Base-by-base conservation (phyloP, 1,284 basidiomycete species). In the Fomes fomentarius region DNA sequence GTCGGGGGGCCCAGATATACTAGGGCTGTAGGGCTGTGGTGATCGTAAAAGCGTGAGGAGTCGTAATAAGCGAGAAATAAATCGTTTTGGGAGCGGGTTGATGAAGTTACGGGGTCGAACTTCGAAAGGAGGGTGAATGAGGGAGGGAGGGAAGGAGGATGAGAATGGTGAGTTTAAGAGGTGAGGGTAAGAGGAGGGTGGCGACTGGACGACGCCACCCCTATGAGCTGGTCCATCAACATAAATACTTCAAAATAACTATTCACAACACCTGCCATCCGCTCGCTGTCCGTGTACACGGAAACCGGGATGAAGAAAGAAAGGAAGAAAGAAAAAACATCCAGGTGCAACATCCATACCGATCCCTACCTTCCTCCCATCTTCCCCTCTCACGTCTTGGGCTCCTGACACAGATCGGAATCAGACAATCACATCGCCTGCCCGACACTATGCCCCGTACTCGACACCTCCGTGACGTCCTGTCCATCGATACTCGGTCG, bases 391-490 rank as follows among this genome's bases (percentile, higher is more conserved):
- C n/a, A n/a, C n/a, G n/a, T n/a, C n/a, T n/a, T n/a, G n/a, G n/a
- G n/a, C n/a, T n/a, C n/a, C n/a, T n/a, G n/a, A n/a, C n/a, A n/a
- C n/a, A n/a, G n/a, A n/a, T n/a, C n/a, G n/a, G n/a, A n/a, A n/a
- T n/a, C n/a, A n/a, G n/a, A 35, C 10, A 15, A 11, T 58, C 51
- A 61, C 51, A 61, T n/a, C 31, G 59, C 59, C 53, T 56, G 40
- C 10, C 59, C 59, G 6, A 61, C 28, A 2, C 50, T 50, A 22
- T 61, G 55, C 9, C 50, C 58, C 17, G 49, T 46, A 41, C 58
- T 61, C 52, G 52, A 44, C 26, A 55, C 44, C n/a, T 61, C 59
- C 44, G 58, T 50, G 12, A 57, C 51, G 30, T 61, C 60, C 41
- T 41, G 46, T 9, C 47, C 60, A 17, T 57, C 57, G n/a, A 57